Evolutionary conservation across 2,329 filamentous ascomycete genomes (phyloP), one percentile per base, ranked within the genome.

Genomic region (Didymella exigua): DNA sequence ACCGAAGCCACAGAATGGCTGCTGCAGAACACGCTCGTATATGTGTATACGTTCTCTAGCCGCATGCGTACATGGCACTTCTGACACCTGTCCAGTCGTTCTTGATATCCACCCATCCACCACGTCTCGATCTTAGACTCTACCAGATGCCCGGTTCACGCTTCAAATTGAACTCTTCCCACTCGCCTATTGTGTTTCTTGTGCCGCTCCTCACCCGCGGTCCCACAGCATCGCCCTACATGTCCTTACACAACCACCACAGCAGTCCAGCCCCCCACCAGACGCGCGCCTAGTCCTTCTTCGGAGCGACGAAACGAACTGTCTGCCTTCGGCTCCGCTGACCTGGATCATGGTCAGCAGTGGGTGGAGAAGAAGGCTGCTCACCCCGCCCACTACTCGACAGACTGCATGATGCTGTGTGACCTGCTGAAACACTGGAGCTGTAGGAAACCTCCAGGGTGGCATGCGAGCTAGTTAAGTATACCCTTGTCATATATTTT

Each of bases 341-440:
- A 48, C 62, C 60, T 47, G 60, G 62, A 52, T 36, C 31, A 31
- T 43, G 62, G 62, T 56, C 46, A 51, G 26, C 30, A 40, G 51
- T 51, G 49, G 58, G 46, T 51, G 58, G 18, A 54, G 31, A 44
- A 36, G 45, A 52, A 44, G 27, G 43, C 33, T 40, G 19, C 37
- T 48, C 23, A 31, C 33, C 36, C 43, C 42, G 19, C 41, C 26
- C 33, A 13, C 26, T 27, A 24, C 44, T 52, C 38, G 34, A 21
- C 43, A 44, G 47, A 33, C 38, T 53, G 16, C 52, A 18, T 46
- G 10, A 55, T 47, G 52, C 13, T 31, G 52, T 55, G 46, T 33
- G 10, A 46, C 41, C 18, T 33, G 14, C 45, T 55, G 52, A 55
- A 55, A 55, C 52, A 23, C 30, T 31, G 36, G 34, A 14, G 29